Conservation (phyloP, 306 rosid species). For the Cucurbita argyrosperma region DNA sequence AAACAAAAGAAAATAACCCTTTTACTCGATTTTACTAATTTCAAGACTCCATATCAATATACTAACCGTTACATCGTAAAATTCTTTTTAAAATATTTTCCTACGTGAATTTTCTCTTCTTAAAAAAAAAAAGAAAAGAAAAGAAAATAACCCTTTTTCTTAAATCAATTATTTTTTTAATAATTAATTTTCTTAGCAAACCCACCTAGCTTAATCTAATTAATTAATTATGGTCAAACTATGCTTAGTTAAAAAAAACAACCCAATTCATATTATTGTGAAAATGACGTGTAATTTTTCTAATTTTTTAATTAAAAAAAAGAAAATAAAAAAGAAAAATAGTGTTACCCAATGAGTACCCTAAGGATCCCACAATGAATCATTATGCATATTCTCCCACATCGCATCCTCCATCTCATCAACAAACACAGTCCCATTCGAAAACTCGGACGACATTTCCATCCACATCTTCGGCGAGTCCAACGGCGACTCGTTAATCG, state of each 20-base stretch:
- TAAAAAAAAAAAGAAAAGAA: not conserved
- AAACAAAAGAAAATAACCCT: too few species aligned
- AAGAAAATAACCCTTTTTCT: not conserved
- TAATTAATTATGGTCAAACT: not conserved
- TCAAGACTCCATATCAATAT: not conserved
- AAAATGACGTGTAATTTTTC: not conserved
- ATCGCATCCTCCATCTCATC: not conserved
- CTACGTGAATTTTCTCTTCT: not conserved
- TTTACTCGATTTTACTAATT: too few species aligned
- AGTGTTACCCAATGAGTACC: not conserved
- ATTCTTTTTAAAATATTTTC: too few species aligned
- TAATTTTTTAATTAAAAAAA: not conserved
- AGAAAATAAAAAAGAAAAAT: not conserved
- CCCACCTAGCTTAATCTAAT: not conserved
- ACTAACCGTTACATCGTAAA: not conserved
- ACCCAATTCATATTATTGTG: not conserved
- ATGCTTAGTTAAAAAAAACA: not conserved
- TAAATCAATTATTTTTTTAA: not conserved
- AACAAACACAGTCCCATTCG: not conserved
- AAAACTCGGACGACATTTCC: constrained; percentile 45
- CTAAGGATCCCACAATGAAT: constrained; percentile 36
- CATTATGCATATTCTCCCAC: constrained; percentile 22
- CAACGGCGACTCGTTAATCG: constrained; percentile 73
- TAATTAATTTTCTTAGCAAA: not conserved
- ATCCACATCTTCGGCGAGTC: constrained; percentile 89